Conservation (phyloP, 495 filamentous ascomycete genomes). For the Cercophora scortea region DNA sequence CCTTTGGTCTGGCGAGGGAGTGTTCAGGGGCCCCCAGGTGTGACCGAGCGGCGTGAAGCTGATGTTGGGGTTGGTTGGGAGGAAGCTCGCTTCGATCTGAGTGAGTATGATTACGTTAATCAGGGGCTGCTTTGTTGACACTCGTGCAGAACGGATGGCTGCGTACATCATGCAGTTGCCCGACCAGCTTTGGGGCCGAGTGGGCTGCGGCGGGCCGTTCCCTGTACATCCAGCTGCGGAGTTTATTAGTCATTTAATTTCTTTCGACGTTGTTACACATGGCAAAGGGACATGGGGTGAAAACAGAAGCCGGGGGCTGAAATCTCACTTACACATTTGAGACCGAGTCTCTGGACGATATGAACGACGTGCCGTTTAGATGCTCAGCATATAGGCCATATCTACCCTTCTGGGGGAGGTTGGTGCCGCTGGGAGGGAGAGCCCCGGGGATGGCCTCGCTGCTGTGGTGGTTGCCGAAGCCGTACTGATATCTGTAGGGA, state of each 20-base stretch:
- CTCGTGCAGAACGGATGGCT: neutral
- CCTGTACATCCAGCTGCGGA: conserved; percentile 62
- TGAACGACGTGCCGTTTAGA: conserved; percentile 77
- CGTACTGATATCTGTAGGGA: conserved; percentile 19
- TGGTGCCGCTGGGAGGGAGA: conserved; percentile 49
- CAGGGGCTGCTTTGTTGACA: too few species aligned
- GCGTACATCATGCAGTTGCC: conserved; percentile 3
- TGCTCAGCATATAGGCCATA: conserved; percentile 70
- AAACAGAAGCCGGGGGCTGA: too few species aligned
- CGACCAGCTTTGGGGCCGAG: conserved; percentile 14
- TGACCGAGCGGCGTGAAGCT: conserved; percentile 59
- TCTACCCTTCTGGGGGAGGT: conserved; percentile 55
- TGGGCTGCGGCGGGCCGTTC: conserved; percentile 64
- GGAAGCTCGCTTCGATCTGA: conserved; percentile 29
- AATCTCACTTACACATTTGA: conserved; percentile 15
- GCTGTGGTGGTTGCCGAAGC: conserved; percentile 21
- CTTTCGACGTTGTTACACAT: too few species aligned
- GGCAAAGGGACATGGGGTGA: too few species aligned
- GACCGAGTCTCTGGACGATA: conserved; percentile 59
- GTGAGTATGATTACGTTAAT: neutral
- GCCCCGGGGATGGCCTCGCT: conserved; percentile 20
- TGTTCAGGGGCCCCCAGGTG: conserved; percentile 59
- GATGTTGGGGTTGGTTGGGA: conserved; percentile 40
- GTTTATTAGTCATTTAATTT: too few species aligned
- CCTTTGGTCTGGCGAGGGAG: conserved; percentile 12